These are phyloP conservation scores for Cystobasidium tubakii DNA, from an alignment of 768 basidiomycete species.

Conservation along the genomic window DNA sequence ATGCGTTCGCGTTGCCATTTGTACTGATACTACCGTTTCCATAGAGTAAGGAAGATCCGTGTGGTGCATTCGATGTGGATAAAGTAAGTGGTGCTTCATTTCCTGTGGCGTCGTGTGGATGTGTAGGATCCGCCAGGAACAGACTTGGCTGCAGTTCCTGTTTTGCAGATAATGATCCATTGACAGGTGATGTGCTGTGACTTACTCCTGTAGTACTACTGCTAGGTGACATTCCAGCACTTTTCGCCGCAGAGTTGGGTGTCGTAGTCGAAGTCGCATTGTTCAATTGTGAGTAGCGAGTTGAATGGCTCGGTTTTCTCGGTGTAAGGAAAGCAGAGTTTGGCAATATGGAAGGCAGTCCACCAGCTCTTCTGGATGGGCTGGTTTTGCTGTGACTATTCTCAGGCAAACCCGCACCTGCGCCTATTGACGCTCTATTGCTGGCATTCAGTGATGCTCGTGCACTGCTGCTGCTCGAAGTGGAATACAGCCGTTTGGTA, in stretches of 20 bases:
- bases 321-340: conserved; percentile 22
- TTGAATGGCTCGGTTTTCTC: conserved; percentile 8
- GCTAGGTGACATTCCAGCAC: not conserved
- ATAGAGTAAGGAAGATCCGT: not conserved
- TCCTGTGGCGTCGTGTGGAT: not conserved
- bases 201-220: not conserved
- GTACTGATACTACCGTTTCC: not conserved
- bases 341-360: conserved; percentile 20
- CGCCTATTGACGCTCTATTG: not conserved
- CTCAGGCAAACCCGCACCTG: not conserved
- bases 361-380: not conserved
- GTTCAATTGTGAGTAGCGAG: not conserved
- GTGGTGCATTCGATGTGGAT: not conserved
- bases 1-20: not conserved
- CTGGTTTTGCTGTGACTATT: not conserved
- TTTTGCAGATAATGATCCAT: not conserved
- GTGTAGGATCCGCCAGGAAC: not conserved
- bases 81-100: not conserved
- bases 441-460: not conserved
- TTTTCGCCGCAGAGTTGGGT: not conserved
- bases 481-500: not conserved
- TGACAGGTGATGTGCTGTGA: not conserved
- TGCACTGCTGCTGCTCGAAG: not conserved
- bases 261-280: not conserved
- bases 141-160: conserved; percentile 1